A percentile compares a stretch with the other conserved stretches of the same genome.
Evolutionary conservation across 2,329 filamentous ascomycete genomes (phyloP).

Genomic region (Hypoxylon sp.): DNA sequence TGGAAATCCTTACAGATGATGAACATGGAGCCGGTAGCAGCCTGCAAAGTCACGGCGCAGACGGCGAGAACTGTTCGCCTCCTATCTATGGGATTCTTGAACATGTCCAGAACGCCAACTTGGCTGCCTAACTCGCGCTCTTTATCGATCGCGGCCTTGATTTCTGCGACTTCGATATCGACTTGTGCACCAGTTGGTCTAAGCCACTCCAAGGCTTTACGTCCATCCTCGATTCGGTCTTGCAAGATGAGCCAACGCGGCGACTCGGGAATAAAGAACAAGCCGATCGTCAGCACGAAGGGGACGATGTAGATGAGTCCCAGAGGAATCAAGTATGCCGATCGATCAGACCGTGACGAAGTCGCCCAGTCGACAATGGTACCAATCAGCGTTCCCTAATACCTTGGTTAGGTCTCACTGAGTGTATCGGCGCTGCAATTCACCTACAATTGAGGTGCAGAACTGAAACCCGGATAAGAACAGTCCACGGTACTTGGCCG

Average conservation of each 20-base stretch:
- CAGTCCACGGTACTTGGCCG: constrained; percentile 62
- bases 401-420: not conserved
- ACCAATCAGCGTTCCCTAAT: constrained; percentile 58
- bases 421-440: not conserved
- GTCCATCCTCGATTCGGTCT: constrained; percentile 49
- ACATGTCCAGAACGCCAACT: constrained; percentile 58
- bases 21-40: constrained; percentile 61
- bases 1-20: constrained; percentile 53
- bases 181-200: constrained; percentile 51
- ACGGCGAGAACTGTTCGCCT: constrained; percentile 58
- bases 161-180: constrained; percentile 52
- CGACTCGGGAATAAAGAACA: constrained; percentile 53
- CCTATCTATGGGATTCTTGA: constrained; percentile 59
- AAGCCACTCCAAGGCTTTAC: constrained; percentile 54
- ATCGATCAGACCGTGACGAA: constrained; percentile 49
- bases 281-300: constrained; percentile 44
- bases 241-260: constrained; percentile 51
- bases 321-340: constrained; percentile 50
- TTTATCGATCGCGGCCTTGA: constrained; percentile 52
- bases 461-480: constrained; percentile 63
- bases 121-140: constrained; percentile 53
- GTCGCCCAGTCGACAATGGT: constrained; percentile 57
- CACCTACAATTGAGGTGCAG: constrained; percentile 58
- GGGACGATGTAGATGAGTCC: constrained; percentile 52
- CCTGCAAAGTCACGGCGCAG: constrained; percentile 58